Conservation (phyloP, 1,139 yeast genomes). For the Petasospora fabianii region DNA sequence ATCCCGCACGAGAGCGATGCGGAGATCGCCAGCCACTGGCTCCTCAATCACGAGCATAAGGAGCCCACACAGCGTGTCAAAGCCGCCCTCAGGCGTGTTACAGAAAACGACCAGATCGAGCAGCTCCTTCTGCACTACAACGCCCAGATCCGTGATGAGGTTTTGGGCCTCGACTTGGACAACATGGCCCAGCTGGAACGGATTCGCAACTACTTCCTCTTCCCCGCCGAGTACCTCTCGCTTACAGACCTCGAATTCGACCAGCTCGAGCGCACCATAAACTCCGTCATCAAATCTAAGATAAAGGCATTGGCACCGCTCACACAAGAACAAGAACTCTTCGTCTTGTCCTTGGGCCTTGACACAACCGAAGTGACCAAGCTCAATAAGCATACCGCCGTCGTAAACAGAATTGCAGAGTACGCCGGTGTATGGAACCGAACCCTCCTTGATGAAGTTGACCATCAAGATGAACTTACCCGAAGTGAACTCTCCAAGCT, state of each 20-base stretch:
- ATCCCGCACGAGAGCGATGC: constrained; percentile 20
- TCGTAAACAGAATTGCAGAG: constrained; percentile 5
- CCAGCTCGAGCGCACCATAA: constrained; percentile 19
- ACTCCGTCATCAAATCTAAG: constrained; percentile 18
- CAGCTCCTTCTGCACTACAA: constrained; percentile 16
- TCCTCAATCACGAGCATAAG: constrained; percentile 20
- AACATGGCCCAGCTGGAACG: constrained; percentile 10
- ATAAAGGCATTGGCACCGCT: constrained; percentile 3
- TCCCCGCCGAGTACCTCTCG: constrained; percentile 19
- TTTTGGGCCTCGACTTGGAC: constrained; percentile 2
- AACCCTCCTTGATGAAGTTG: constrained; percentile 17
- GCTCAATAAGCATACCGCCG: constrained; percentile 12
- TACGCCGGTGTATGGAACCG: constrained; percentile 20
- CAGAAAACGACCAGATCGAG: constrained; percentile 6
- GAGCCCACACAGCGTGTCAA: constrained; percentile 24
- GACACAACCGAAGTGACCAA: constrained; percentile 15
- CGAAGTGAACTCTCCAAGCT: constrained; percentile 43
- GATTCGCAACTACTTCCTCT: constrained; percentile 21
- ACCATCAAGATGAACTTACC: constrained; percentile 32
- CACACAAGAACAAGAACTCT: constrained; percentile 11
- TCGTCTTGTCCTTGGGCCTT: constrained; percentile 18
- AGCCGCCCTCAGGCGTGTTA: constrained; percentile 19
- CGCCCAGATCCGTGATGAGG: constrained; percentile 16
- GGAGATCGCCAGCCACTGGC: constrained; percentile 23
- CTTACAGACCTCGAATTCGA: constrained; percentile 14